Percentiles rank a stretch among this genome's conserved stretches.
Conservation (phyloP, 495 filamentous ascomycete genomes). For the Pyrenopolyporus hunteri region DNA sequence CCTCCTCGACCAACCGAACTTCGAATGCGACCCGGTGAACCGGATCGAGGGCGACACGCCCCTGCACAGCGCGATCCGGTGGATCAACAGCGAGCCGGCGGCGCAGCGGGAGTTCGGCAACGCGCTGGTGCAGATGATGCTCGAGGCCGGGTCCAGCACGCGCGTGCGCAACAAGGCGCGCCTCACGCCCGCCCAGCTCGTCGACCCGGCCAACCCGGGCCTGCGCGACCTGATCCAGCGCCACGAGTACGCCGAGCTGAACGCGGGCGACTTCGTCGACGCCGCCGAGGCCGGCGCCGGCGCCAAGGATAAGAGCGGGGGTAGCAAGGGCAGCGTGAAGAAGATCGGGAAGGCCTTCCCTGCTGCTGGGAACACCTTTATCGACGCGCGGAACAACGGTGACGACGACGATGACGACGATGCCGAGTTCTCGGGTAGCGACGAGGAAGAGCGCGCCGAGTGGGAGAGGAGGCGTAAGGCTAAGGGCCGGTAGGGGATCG, state of each 20-base stretch:
- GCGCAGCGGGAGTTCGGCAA: constrained; percentile 68
- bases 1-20: constrained; percentile 90
- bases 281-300: not conserved
- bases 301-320: constrained; percentile 6
- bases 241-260: constrained; percentile 71
- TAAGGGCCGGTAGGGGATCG: constrained; percentile 37
- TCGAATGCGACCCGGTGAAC: constrained; percentile 92
- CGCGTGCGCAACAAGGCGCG: constrained; percentile 69
- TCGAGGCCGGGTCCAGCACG: constrained; percentile 75
- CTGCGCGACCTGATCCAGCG: constrained; percentile 72
- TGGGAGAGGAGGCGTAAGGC: constrained; percentile 54
- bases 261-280: constrained; percentile 56
- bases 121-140: constrained; percentile 82
- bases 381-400: constrained; percentile 13
- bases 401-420: constrained; percentile 50
- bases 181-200: constrained; percentile 70
- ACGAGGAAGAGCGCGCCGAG: constrained; percentile 59
- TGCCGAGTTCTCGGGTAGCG: constrained; percentile 59
- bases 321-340: constrained; percentile 1
- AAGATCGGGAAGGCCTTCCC: not conserved
- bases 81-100: constrained; percentile 68
- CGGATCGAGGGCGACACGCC: constrained; percentile 86
- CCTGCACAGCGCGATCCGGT: constrained; percentile 85
- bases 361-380: not conserved
- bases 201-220: constrained; percentile 72